Base-by-base conservation (phyloP, 805 yeast species). In the Saitoella complicata region DNA sequence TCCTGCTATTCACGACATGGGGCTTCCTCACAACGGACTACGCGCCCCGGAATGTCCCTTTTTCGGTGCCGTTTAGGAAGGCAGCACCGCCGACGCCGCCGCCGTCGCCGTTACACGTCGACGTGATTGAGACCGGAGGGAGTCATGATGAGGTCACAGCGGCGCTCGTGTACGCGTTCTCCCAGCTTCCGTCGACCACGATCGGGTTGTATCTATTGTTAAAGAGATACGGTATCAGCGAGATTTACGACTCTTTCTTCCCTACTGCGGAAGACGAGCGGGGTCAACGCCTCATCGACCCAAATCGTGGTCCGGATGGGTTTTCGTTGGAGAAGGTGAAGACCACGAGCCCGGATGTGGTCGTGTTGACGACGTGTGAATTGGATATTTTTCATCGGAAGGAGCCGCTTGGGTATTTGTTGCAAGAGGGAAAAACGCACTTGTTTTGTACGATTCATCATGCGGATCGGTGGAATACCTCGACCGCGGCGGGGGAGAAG, bases 141-240 rank as follows among this genome's bases (percentile, higher is more conserved):
- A 45, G 49, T 8, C 52, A 49, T 32, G 52, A 49, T 21, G 52
- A 49, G 31, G 52, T 49, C 10, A 48, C 45, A n/a, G 52, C 49
- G 9, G 47, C 52, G 8, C 32, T 49, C 43, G 48, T 49, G 30
- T 48, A 49, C 38, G 51, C 52, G 4, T 49, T 49, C 36, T 51
- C 51, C 12, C 48, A 47, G 38, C 36, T 49, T 12, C 52, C 52
- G 30, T 45, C 45, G 38, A 43, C 52, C 10, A 45, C 48, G 38
- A 44, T 49, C 34, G 43, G 44, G 12, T 44, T 45, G 38, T 49
- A 49, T 32, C 44, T 49, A 5, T 48, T 42, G 41, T 37, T 41
- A 5, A 49, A 51, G 10, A 43, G 52, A 38, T 49, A 48, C 35
- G 45, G 48, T 39, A 49, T 49, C 37, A 45, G 43, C 33, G 44